A percentile compares a stretch with the other conserved stretches of the same genome.
Conservation (phyloP, 1,139 yeast genomes). For the Hyphopichia fennica region DNA sequence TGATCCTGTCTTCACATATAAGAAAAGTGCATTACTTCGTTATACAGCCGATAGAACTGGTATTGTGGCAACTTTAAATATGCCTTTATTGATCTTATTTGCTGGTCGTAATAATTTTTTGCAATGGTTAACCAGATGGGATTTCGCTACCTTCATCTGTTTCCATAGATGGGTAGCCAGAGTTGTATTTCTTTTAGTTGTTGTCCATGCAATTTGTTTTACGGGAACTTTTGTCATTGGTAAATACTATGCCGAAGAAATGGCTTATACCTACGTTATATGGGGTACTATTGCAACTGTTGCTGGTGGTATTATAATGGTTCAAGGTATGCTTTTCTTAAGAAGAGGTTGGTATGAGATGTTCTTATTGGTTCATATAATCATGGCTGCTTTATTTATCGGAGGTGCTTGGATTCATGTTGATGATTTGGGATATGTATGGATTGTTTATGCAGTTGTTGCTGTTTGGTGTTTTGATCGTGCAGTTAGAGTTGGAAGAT, state of each 20-base stretch:
- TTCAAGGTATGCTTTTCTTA: conserved; percentile 38
- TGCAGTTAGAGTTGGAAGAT: conserved; percentile 32
- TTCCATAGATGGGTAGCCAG: conserved; percentile 43
- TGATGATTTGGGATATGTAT: conserved; percentile 37
- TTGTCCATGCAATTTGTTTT: conserved; percentile 43
- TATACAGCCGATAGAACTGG: conserved; percentile 36
- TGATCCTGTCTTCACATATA: conserved; percentile 24
- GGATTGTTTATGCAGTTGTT: conserved; percentile 37
- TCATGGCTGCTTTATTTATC: conserved; percentile 40
- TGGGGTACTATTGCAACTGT: conserved; percentile 34
- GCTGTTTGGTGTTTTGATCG: conserved; percentile 50
- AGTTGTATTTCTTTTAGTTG: conserved; percentile 24
- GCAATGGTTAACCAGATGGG: conserved; percentile 43
- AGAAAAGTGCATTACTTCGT: conserved; percentile 20
- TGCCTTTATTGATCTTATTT: conserved; percentile 38
- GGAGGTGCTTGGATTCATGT: conserved; percentile 47
- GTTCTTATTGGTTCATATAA: conserved; percentile 41
- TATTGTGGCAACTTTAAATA: conserved; percentile 25
- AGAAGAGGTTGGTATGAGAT: conserved; percentile 46
- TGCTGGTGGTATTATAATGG: conserved; percentile 29
- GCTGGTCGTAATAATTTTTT: conserved; percentile 47
- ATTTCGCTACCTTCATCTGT: conserved; percentile 33
- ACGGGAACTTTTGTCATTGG: conserved; percentile 16
- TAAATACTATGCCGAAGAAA: conserved; percentile 11
- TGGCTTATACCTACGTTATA: conserved; percentile 20